These are phyloP conservation scores for Paraphysoderma sedebokerense DNA, from an alignment of 371 early-diverging fungal genomes.

Conservation along the genomic window DNA sequence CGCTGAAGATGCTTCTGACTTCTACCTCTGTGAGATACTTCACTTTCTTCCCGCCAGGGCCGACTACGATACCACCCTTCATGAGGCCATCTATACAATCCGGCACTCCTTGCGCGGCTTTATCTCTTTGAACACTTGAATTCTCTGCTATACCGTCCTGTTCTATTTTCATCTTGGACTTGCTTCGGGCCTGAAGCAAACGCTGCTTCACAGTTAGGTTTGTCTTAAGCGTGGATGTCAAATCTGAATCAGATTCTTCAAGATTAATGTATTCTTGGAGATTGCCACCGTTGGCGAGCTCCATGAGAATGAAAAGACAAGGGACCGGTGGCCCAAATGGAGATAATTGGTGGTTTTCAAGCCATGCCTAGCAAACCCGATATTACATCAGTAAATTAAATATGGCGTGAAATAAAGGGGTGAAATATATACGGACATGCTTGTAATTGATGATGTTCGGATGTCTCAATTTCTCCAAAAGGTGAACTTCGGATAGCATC, in stretches of 20 bases:
- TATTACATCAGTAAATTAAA: background rate
- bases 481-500: constrained; percentile 85
- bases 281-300: constrained; percentile 90
- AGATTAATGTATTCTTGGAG: constrained; percentile 72
- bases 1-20: no score
- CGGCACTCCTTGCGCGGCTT: no score
- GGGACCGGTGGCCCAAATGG: constrained; percentile 81
- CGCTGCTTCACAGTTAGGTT: no score
- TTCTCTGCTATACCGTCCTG: background rate
- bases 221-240: no score
- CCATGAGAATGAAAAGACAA: constrained; percentile 91
- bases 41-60: no score
- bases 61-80: no score
- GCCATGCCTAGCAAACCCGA: no score
- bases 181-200: background rate
- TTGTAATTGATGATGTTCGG: constrained; percentile 87
- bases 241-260: no score
- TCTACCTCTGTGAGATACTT: no score
- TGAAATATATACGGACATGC: constrained; percentile 46
- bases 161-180: background rate
- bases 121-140: no score
- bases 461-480: constrained; percentile 72
- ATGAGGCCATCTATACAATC: no score
- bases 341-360: constrained; percentile 62
- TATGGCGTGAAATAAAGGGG: no score